These are phyloP conservation scores for Viola pubescens DNA, from an alignment of 441 rosid species.

Conservation along the genomic window DNA sequence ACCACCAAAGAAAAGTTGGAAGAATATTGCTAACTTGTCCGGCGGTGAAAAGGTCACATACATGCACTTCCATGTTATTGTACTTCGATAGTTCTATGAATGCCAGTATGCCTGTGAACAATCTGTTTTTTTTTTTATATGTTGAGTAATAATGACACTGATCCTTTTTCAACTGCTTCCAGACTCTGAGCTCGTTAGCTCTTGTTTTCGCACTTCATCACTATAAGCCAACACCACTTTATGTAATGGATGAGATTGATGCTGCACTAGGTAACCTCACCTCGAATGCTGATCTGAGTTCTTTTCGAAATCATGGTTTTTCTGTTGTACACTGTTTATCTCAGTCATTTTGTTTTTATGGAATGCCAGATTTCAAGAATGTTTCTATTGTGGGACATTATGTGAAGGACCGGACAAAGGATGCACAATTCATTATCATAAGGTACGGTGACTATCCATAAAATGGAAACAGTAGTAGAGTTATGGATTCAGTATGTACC, in stretches of 20 bases:
- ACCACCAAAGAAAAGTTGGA: constrained; percentile 99
- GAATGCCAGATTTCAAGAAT: constrained; percentile 73
- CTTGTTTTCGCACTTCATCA: constrained; percentile 98
- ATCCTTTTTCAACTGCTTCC: constrained; percentile 19
- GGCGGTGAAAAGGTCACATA: constrained; percentile 89
- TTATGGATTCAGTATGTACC: neutral
- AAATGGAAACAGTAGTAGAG: neutral
- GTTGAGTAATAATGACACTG: constrained; percentile 7
- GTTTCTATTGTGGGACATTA: constrained; percentile 97
- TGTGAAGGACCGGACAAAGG: constrained; percentile 90
- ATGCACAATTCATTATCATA: constrained; percentile 91
- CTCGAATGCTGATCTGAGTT: constrained; percentile 1
- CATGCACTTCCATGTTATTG: constrained; percentile 1
- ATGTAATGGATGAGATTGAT: constrained; percentile 97
- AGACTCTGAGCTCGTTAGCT: constrained; percentile 97
- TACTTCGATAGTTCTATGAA: neutral
- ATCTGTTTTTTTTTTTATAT: neutral
- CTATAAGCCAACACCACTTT: constrained; percentile 97
- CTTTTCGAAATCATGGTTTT: constrained; percentile 1
- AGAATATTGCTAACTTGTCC: constrained; percentile 88
- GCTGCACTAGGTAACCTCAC: constrained; percentile 72
- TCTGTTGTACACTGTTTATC: neutral
- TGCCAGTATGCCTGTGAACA: neutral
- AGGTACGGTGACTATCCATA: constrained; percentile 35
- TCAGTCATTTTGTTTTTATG: constrained; percentile 9